Evolutionary conservation across 768 basidiomycete species (phyloP), one percentile per base, ranked within the genome.

Genomic region (Guyanaporus albipodus): DNA sequence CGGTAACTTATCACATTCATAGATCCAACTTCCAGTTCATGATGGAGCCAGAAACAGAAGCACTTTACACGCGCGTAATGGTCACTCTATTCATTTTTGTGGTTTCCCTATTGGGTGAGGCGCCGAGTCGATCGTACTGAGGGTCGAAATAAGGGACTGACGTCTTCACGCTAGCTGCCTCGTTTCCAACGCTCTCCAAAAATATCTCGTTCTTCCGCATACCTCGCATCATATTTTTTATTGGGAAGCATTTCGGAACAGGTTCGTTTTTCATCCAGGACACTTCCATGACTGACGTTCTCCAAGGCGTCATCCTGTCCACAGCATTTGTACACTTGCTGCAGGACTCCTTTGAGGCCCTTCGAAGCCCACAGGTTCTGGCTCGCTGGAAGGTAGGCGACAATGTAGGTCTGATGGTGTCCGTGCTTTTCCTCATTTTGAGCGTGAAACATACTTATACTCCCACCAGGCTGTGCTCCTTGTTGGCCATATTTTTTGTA

Each of bases 221-320:
- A 54, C 87, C 86, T 2, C 74, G 74, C 19, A 68, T 86, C 14
- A 57, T 84, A 15, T 91, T 91, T 61, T 91, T 91, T 64, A 71
- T 88, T n/a, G 87, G 85, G 31, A 91, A 90, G 57, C 89, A 91
- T 60, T 90, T 91, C 55, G 89, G 89, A 28, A 91, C 89, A 12
- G 80, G 82, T 79, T 11, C 2, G 55, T 45, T 42, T 31, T 4
- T n/a, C 6, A 23, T 42, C 32, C 19, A 27, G 2, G n/a, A 12
- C 29, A 3, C 24, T 14, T 6, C 8, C 26, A 4, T 49, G 11
- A 44, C 18, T 22, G 29, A 42, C 22, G 22, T 4, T 18, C 11
- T 7, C 19, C n/a, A 47, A 78, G 87, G 87, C 10, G 87, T 88
- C 12, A 91, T 91, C 27, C 63, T 91, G 4, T 81, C 88, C 4